Percentiles rank a stretch among this genome's conserved stretches.
phyloP scores from a whole-genome alignment of 148 eudicot species.

The Spergularia bocconei region DNA sequence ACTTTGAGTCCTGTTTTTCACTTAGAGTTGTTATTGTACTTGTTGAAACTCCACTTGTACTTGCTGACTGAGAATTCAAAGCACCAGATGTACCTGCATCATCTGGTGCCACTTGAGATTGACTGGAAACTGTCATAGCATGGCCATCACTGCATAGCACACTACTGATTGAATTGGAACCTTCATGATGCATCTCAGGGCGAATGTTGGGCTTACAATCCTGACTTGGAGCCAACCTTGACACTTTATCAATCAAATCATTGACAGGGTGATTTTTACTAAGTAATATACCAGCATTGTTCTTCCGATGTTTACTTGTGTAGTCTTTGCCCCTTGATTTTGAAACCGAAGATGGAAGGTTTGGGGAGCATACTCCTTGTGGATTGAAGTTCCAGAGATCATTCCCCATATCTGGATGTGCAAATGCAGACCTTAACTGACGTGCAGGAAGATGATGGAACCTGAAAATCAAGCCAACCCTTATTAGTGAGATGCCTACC shows the following conservation, averaged over 20 bases:
- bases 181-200: slow-evolving; percentile 17
- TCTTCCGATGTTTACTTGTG: slow-evolving; percentile 33
- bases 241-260: slow-evolving; percentile 29
- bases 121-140: slow-evolving; percentile 15
- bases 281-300: slow-evolving; percentile 13
- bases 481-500: not conserved
- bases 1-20: slow-evolving; percentile 29
- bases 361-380: slow-evolving; percentile 42
- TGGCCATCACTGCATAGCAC: slow-evolving; percentile 24
- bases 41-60: slow-evolving; percentile 25
- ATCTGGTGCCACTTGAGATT: slow-evolving; percentile 12
- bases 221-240: slow-evolving; percentile 19
- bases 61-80: slow-evolving; percentile 24
- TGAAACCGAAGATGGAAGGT: slow-evolving; percentile 58
- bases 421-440: slow-evolving; percentile 43
- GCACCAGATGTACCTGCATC: slow-evolving; percentile 17
- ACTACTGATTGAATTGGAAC: slow-evolving; percentile 22
- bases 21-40: slow-evolving; percentile 41
- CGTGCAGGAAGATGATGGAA: slow-evolving; percentile 56
- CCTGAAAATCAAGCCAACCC: slow-evolving; percentile 35
- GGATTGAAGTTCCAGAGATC: slow-evolving; percentile 21
- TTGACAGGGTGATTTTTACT: slow-evolving; percentile 38
- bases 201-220: slow-evolving; percentile 18
- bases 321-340: slow-evolving; percentile 56
- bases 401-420: slow-evolving; percentile 37